Percentiles rank a stretch among this genome's conserved stretches.
Conservation (phyloP, 768 basidiomycete genomes). For the Calocybe cyanea region DNA sequence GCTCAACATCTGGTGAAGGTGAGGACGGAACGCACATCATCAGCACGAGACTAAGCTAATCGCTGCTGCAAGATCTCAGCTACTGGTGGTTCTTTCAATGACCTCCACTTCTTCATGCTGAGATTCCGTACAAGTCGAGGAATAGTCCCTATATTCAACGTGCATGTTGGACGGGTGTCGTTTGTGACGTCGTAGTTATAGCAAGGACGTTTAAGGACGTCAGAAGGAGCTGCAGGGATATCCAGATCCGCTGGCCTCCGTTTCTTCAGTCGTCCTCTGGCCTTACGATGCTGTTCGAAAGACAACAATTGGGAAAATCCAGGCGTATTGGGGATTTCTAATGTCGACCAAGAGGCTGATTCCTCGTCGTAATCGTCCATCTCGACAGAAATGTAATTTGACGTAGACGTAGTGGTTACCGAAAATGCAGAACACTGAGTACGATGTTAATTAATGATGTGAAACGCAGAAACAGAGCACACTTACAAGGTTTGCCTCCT, state of each 20-base stretch:
- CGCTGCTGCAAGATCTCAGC: too few relatives aligned
- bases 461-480: not conserved
- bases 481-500: slow-evolving; percentile 16
- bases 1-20: too few relatives aligned
- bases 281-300: not conserved
- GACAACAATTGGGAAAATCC: slow-evolving; percentile 6
- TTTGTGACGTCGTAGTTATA: slow-evolving; percentile 3
- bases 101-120: slow-evolving; percentile 1
- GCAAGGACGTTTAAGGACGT: slow-evolving; percentile 4
- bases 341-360: slow-evolving; percentile 16
- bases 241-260: not conserved
- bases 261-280: slow-evolving; percentile 6
- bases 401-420: slow-evolving; percentile 22
- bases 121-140: slow-evolving; percentile 5
- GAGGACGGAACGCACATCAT: too few relatives aligned
- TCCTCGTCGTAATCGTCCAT: slow-evolving; percentile 8
- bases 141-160: not conserved
- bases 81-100: too few relatives aligned
- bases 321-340: slow-evolving; percentile 18
- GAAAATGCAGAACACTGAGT: slow-evolving; percentile 21
- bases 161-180: not conserved
- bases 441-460: not conserved
- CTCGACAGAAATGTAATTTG: slow-evolving; percentile 20
- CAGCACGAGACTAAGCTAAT: too few relatives aligned
- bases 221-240: slow-evolving; percentile 2